A percentile compares a stretch with the other conserved stretches of the same genome.
These are phyloP conservation scores for Aspergillus tanneri DNA, from an alignment of 2,329 filamentous ascomycete species.

Conservation along the genomic window DNA sequence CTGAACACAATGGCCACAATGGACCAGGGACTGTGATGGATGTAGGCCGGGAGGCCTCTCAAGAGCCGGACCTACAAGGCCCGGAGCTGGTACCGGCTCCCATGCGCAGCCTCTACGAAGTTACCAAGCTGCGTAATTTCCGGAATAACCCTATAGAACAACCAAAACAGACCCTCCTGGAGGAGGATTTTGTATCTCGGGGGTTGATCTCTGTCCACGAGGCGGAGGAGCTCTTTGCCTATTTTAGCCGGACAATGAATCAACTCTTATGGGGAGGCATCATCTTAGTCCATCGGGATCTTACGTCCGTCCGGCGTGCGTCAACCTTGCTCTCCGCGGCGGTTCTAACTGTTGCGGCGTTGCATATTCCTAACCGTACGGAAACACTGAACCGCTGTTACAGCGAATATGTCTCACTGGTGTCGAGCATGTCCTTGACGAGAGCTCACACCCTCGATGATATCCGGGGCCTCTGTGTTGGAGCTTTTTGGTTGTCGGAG, in stretches of 20 bases:
- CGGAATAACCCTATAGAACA: conserved; percentile 39
- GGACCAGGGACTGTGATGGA: conserved; percentile 37
- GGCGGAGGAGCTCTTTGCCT: conserved; percentile 52
- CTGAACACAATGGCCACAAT: conserved; percentile 26
- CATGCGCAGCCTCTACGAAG: conserved; percentile 56
- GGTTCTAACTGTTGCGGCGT: conserved; percentile 57
- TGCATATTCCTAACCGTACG: conserved; percentile 57
- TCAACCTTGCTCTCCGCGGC: conserved; percentile 57
- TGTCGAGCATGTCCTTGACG: conserved; percentile 59
- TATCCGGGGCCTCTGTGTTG: conserved; percentile 60
- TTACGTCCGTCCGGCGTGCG: conserved; percentile 54
- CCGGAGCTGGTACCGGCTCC: conserved; percentile 49
- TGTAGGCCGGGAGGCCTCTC: conserved; percentile 49
- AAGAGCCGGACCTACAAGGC: conserved; percentile 43
- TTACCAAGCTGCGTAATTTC: conserved; percentile 51
- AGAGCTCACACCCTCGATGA: conserved; percentile 59
- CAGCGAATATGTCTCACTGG: conserved; percentile 57
- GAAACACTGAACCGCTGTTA: conserved; percentile 56
- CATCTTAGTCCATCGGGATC: conserved; percentile 50
- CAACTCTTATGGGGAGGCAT: conserved; percentile 55
- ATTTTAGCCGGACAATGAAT: conserved; percentile 54
- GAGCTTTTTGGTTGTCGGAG: conserved; percentile 63
- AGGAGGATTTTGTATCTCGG: conserved; percentile 53
- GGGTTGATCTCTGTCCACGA: conserved; percentile 49
- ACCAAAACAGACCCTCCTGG: conserved; percentile 39